Conservation (phyloP, 2,329 filamentous ascomycete species). For the Fusarium compactum region DNA sequence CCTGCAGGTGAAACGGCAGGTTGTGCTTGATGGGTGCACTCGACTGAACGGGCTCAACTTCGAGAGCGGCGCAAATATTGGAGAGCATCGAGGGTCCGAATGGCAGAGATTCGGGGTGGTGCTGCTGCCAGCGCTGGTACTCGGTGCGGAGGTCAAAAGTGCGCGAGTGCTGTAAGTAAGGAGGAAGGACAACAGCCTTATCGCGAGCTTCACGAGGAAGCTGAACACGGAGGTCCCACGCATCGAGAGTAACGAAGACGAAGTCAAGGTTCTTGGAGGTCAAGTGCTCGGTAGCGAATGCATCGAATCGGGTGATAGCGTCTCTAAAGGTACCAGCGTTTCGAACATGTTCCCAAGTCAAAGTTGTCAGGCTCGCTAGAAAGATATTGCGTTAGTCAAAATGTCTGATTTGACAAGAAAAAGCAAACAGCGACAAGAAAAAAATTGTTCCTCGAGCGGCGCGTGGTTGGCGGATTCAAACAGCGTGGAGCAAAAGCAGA, state of each 20-base stretch:
- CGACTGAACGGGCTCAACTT: constrained; percentile 97
- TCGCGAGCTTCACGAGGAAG: constrained; percentile 96
- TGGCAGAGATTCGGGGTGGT: constrained; percentile 96
- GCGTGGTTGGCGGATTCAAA: constrained; percentile 30
- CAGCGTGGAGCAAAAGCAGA: constrained; percentile 38
- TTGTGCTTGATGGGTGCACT: constrained; percentile 99
- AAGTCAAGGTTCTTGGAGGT: constrained; percentile 94
- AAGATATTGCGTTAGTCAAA: constrained; percentile 38
- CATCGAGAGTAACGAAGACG: constrained; percentile 97
- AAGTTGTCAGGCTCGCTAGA: constrained; percentile 92
- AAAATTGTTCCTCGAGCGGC: constrained; percentile 21
- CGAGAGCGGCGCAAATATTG: constrained; percentile 97
- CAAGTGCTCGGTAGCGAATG: constrained; percentile 92
- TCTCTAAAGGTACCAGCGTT: constrained; percentile 97
- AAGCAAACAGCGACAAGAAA: background rate
- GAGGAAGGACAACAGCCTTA: constrained; percentile 95
- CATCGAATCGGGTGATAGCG: constrained; percentile 93
- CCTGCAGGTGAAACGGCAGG: constrained; percentile 96
- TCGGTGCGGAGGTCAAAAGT: constrained; percentile 97
- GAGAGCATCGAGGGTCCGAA: constrained; percentile 95
- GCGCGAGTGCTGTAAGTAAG: constrained; percentile 96
- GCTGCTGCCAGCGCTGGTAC: constrained; percentile 98
- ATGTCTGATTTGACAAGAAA: constrained; percentile 10
- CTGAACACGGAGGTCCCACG: constrained; percentile 98
- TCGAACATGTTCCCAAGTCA: constrained; percentile 99